Conservation (phyloP, 2,329 filamentous ascomycete genomes). For the Fusarium decemcellulare region DNA sequence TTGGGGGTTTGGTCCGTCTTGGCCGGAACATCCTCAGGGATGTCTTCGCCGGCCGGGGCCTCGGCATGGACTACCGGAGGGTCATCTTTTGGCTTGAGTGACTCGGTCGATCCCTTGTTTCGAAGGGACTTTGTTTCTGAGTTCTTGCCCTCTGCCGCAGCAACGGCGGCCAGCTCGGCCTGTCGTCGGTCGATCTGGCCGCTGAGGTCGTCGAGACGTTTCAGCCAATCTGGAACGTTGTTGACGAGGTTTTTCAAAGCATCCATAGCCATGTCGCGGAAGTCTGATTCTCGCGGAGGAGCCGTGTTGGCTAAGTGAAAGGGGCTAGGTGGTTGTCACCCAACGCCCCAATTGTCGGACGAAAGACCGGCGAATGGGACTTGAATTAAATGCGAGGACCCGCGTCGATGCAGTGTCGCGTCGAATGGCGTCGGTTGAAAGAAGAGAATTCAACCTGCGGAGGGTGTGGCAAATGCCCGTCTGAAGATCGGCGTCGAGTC, state of each 20-base stretch:
- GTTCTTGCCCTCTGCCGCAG: slow-evolving; percentile 45
- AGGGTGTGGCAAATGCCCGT: slow-evolving; percentile 34
- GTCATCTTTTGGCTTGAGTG: slow-evolving; percentile 64
- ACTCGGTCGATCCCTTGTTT: slow-evolving; percentile 68
- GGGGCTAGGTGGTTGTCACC: slow-evolving; percentile 51
- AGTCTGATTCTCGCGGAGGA: slow-evolving; percentile 46
- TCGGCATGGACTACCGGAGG: slow-evolving; percentile 40
- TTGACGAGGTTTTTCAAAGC: slow-evolving; percentile 67
- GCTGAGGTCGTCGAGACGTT: slow-evolving; percentile 71
- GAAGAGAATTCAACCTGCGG: slow-evolving; percentile 1
- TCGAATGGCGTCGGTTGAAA: slow-evolving; percentile 10
- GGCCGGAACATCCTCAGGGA: slow-evolving; percentile 37
- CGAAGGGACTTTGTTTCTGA: slow-evolving; percentile 59
- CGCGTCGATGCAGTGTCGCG: slow-evolving; percentile 21
- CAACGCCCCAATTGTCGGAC: slow-evolving; percentile 45
- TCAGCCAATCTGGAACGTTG: slow-evolving; percentile 73
- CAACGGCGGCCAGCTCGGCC: slow-evolving; percentile 68
- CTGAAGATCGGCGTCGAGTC: slow-evolving; percentile 31
- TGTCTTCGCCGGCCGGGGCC: slow-evolving; percentile 23
- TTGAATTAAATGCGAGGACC: slow-evolving; percentile 5
- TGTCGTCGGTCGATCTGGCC: slow-evolving; percentile 74
- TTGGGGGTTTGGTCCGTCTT: slow-evolving; percentile 32
- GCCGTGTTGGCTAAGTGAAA: slow-evolving; percentile 47
- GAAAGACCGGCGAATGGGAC: slow-evolving; percentile 14
- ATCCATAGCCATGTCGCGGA: slow-evolving; percentile 64